Evolutionary conservation across 2,329 filamentous ascomycete genomes (phyloP), one percentile per base, ranked within the genome.

Genomic region (Diaporthe nobilis): DNA sequence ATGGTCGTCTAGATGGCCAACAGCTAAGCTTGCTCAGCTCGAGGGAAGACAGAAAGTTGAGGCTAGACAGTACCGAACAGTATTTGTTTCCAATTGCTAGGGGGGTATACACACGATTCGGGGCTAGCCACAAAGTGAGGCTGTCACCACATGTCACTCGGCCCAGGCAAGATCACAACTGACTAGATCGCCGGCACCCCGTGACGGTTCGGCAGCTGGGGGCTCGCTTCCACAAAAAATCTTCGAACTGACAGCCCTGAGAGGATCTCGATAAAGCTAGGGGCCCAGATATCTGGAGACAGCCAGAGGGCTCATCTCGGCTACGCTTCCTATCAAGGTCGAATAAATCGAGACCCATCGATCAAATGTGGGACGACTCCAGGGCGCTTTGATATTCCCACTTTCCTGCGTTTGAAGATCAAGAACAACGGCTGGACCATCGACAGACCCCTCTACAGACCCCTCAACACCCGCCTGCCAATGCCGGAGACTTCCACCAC

Each of bases 281-380:
- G 20, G 65, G 34, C 44, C 47, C 47, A 55, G n/a, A 25, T 28
- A 37, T 39, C n/a, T 55, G 65, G 65, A 70, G 65, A 42, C 28
- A 28, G 42, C 10, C 34, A 42, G 31, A 53, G 34, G 22, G 34
- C 7, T 55, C 65, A 68, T 70, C 65, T 70, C 65, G 65, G 65
- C 49, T 70, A 37, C 49, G 34, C 49, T 55, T 55, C 49, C 65
- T 53, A 25, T 28, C n/a, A 42, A 9, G 65, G 65, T 70, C 34
- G 49, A 53, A 53, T 55, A 42, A 55, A 42, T 70, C 65, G 65
- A 70, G 65, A 70, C 65, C 65, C 65, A 70, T 70, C 34, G 49
- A 53, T 55, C 65, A 70, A 70, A 68, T 68, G 65, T 53, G 65
- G 65, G 65, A 68, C 65, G 34, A 53, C 65, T 68, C 31, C 65